phyloP scores from a whole-genome alignment of 1,139 yeast genomes.

The Nakaseomyces sp. region DNA sequence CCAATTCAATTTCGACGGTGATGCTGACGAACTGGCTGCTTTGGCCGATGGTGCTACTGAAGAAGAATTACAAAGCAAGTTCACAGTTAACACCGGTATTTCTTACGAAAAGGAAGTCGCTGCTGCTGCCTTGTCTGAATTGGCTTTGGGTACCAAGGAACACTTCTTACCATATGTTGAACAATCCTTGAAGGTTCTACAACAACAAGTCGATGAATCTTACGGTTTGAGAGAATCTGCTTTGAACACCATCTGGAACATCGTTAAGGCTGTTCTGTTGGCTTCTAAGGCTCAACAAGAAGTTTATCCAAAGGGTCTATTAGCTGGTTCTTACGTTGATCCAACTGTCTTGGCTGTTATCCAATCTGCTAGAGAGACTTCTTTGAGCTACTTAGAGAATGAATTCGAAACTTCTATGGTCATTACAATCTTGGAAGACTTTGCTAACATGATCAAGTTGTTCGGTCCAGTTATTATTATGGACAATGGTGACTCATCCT shows the following conservation, averaged over 20 bases:
- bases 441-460: conserved; percentile 59
- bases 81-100: conserved; percentile 87
- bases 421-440: conserved; percentile 64
- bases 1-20: conserved; percentile 39
- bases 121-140: conserved; percentile 83
- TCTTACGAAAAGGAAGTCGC: conserved; percentile 96
- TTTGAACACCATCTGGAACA: conserved; percentile 71
- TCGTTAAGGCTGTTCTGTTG: conserved; percentile 60
- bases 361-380: conserved; percentile 55
- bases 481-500: conserved; percentile 49
- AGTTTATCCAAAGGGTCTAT: conserved; percentile 66
- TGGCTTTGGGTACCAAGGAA: conserved; percentile 78
- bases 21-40: conserved; percentile 34
- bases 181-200: conserved; percentile 54
- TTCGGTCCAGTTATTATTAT: conserved; percentile 69
- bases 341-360: conserved; percentile 51
- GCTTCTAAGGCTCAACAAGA: conserved; percentile 44
- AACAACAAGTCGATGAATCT: conserved; percentile 72
- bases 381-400: conserved; percentile 56
- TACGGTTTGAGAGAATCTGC: conserved; percentile 91
- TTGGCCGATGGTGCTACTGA: conserved; percentile 33
- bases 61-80: conserved; percentile 57
- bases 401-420: conserved; percentile 82
- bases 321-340: conserved; percentile 52
- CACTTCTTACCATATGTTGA: conserved; percentile 74